Evolutionary conservation across 805 yeast genomes (phyloP).

Genomic region (Yarrowia porcina): DNA sequence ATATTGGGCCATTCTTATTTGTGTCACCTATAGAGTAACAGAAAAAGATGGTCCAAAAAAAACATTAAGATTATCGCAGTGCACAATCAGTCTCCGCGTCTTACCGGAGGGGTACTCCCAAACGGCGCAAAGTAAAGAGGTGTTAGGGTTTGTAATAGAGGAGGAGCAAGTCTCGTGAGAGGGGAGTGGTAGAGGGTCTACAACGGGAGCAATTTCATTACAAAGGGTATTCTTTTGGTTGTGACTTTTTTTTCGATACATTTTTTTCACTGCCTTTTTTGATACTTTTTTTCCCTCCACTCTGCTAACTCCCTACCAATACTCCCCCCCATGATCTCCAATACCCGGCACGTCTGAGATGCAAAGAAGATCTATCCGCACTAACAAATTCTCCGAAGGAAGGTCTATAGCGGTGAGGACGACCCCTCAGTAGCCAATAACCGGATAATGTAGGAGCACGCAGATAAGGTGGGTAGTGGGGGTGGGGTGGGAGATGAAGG

Average conservation of each 20-base stretch:
- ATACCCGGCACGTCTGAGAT: slow-evolving; percentile 8
- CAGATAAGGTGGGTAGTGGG: slow-evolving; percentile 12
- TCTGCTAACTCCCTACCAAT: background rate
- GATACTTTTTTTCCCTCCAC: background rate
- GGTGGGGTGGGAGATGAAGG: no score
- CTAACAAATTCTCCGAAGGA: slow-evolving; percentile 12
- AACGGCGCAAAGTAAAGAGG: background rate
- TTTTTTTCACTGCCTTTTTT: no score
- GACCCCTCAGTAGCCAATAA: slow-evolving; percentile 12
- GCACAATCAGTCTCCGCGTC: slow-evolving; percentile 12
- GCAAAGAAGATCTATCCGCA: slow-evolving; percentile 15
- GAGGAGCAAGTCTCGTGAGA: background rate
- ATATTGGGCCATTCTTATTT: slow-evolving; percentile 4
- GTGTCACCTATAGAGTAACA: background rate
- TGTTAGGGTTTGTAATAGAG: background rate
- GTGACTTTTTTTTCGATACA: no score
- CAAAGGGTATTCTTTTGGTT: background rate
- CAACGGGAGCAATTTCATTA: no score
- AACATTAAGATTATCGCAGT: slow-evolving; percentile 7
- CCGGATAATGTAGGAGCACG: slow-evolving; percentile 1
- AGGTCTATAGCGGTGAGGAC: background rate
- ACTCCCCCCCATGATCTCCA: background rate
- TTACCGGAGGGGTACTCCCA: slow-evolving; percentile 20
- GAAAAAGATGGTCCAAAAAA: background rate
- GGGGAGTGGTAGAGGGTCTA: background rate